Base-by-base conservation (phyloP, 2,329 filamentous ascomycete species). In the Didymella pomorum region DNA sequence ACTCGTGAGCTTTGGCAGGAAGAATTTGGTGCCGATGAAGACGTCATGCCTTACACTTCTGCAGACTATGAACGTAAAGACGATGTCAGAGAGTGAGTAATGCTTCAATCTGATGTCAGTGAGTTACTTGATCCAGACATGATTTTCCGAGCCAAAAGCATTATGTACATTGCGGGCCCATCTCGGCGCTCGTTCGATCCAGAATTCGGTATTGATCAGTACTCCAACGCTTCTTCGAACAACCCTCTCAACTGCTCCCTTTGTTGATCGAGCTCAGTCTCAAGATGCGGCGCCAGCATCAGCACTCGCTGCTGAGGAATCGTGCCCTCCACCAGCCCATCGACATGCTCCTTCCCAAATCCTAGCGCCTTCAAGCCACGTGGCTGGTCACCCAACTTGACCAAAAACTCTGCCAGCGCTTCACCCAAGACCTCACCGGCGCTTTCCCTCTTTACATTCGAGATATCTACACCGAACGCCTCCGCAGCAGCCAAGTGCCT, bases 231-330 rank as follows among this genome's bases (percentile, higher is more conserved):
- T 52, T 83, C 79, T 64, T 82, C 80, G 66, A 83, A 83, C 64
- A 83, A 61, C 12, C 66, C 69, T 50, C 76, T 73, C 66, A 83
- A 61, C 62, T 83, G 81, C 71, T 82, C 81, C 64, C 81, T 77
- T 71, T 83, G 80, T 45, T 75, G 78, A 43, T 81, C 78, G 12
- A 79, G 66, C 53, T 82, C 78, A 60, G 72, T 80, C 46, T 82
- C 81, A 61, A 99, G 77, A 25, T 86, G 93, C 0, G 95, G 96
- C 28, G 95, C 95, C 62, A 99, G 79, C 89, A 93, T 95, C 71
- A 99, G 76, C 54, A 99, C 96, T 65, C 95, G 83, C 55, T 87
- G 87, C 80, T 99, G 95, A 5, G 95, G 95, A 61, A 99, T 88
- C 0, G 95, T 99, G 1, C 95, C 96, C 78, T 98, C 94, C 1